These are phyloP conservation scores for Potentilla sterilis DNA, from an alignment of 306 rosid species.

Conservation along the genomic window DNA sequence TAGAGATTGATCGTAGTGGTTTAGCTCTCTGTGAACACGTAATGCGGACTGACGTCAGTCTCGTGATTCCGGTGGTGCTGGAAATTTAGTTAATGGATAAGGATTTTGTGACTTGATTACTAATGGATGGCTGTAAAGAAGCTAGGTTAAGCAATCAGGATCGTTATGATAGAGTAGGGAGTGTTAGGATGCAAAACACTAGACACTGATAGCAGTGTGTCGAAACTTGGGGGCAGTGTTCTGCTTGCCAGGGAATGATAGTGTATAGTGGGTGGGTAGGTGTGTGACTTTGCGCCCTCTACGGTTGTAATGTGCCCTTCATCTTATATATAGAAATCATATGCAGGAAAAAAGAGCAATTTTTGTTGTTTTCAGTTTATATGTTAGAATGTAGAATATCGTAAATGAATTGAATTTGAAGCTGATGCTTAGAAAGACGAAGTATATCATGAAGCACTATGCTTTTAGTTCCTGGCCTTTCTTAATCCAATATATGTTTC, in stretches of 20 bases:
- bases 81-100: background rate
- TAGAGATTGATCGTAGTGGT: background rate
- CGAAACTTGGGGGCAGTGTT: no score
- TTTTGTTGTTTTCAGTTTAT: background rate
- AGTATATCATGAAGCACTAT: background rate
- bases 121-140: background rate
- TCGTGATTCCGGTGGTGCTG: background rate
- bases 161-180: no score
- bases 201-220: no score
- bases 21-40: background rate
- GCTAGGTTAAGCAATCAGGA: background rate
- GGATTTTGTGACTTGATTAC: no score
- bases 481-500: slow-evolving; percentile 3
- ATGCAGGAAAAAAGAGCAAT: background rate
- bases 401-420: background rate
- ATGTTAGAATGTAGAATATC: background rate
- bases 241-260: no score
- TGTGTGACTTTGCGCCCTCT: background rate
- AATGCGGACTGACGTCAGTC: background rate
- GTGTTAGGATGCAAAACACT: background rate
- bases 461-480: slow-evolving; percentile 14
- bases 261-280: no score
- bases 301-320: background rate
- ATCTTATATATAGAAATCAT: background rate
- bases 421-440: background rate